Conservation (phyloP, 176 grass and related monocot species). For the Triticum dicoccoides region DNA sequence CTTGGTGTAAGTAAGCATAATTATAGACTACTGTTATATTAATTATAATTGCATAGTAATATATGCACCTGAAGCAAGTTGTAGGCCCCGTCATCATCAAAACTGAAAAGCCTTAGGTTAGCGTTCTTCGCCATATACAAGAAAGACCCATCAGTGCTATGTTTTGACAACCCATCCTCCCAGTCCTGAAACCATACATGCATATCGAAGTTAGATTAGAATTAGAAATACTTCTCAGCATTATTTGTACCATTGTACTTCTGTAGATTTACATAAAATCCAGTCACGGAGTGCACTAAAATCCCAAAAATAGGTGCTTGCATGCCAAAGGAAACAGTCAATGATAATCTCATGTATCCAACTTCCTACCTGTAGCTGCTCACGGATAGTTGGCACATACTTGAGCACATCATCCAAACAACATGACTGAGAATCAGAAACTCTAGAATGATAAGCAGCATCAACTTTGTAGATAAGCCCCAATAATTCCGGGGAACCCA, state of each 20-base stretch:
- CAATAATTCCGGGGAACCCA: conserved; percentile 57
- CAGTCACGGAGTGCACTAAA: not conserved
- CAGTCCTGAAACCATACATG: conserved; percentile 60
- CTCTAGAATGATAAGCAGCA: conserved; percentile 50
- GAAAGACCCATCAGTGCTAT: conserved; percentile 51
- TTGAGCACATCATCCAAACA: conserved; percentile 55
- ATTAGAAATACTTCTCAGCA: not conserved
- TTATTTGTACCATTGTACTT: not conserved
- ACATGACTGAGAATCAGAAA: conserved; percentile 21
- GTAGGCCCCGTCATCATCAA: conserved; percentile 63
- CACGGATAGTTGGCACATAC: conserved; percentile 53
- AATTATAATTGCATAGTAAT: conserved; percentile 11
- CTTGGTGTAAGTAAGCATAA: not conserved
- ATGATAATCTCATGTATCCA: not conserved
- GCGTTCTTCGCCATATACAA: conserved; percentile 53
- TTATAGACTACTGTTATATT: not conserved
- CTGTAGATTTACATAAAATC: not conserved
- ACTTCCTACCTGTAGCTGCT: conserved; percentile 62
- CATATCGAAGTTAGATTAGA: not conserved
- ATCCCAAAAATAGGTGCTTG: not conserved
- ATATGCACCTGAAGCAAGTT: conserved; percentile 71
- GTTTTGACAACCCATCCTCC: conserved; percentile 67
- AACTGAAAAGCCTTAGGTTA: conserved; percentile 66
- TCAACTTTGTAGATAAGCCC: conserved; percentile 56
- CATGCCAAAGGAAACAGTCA: not conserved